Evolutionary conservation across 129 eudicot species (phyloP).

Genomic region (Cynara cardunculus): DNA sequence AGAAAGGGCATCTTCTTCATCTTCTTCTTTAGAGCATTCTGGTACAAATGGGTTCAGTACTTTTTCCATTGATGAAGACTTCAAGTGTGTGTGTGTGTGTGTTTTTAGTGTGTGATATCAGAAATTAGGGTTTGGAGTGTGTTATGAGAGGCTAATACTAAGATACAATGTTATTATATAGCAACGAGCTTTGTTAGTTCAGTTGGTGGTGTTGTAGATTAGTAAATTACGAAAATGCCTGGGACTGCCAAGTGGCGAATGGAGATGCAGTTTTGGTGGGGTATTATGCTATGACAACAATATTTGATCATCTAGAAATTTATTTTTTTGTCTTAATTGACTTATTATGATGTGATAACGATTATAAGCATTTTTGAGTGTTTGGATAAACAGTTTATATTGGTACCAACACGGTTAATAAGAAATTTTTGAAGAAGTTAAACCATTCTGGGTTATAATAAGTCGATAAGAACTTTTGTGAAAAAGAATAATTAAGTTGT

Average conservation of each 20-base stretch:
- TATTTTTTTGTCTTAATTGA: no score
- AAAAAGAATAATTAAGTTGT: no score
- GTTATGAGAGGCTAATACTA: neutral
- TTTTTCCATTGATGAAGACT: constrained; percentile 10
- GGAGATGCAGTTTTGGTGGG: neutral
- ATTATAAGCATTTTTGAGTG: no score
- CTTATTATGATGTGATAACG: no score
- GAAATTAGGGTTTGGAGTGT: neutral
- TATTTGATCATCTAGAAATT: neutral
- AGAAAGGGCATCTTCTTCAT: constrained; percentile 34
- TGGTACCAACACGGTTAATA: no score
- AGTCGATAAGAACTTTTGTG: no score
- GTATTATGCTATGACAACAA: neutral
- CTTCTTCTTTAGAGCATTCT: neutral
- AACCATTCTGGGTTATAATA: no score
- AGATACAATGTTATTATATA: neutral
- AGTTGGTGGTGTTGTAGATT: neutral
- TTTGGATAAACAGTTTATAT: no score
- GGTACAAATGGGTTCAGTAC: neutral
- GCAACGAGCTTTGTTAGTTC: neutral
- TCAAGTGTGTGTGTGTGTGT: neutral
- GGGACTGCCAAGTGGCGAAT: neutral
- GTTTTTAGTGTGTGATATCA: neutral
- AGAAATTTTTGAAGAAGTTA: no score
- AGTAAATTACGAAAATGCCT: neutral